Base-by-base conservation (phyloP, 2,329 filamentous ascomycete genomes). In the Apiospora hydei region DNA sequence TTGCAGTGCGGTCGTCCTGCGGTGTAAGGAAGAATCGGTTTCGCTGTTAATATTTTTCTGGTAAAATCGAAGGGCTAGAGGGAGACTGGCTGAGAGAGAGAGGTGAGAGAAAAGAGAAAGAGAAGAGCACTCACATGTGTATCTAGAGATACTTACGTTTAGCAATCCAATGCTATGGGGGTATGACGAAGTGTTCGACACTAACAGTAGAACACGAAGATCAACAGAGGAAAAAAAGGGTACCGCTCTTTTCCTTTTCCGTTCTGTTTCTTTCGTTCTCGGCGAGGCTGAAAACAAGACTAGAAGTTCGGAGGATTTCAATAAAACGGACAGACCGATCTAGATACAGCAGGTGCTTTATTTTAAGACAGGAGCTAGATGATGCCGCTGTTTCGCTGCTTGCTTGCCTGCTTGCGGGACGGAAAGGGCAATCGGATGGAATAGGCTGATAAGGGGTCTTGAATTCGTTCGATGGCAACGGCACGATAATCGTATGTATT, bases 401-500 rank as follows among this genome's bases (percentile, higher is more conserved):
- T 61, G 30, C 38, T 38, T 57, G 51, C 51, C 3, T 30, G 26
- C 26, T 30, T 61, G 53, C 53, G 53, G 53, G 26, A 38, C 53
- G 26, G 53, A 38, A 38, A 18, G 34, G 53, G 53, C 53, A 38
- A 61, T 61, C 34, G 30, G 53, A 21, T 38, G 53, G 53, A 21
- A 61, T 61, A 34, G 30, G 16, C 16, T 21, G 53, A 38, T 61
- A 38, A 21, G 53, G 53, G 53, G 53, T 5, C 5, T 38, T 38
- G 5, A 1, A 41, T 64, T n/a, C 57, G 57, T 64, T 64, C 57
- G 57, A 64, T 41, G 57, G 57, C 34, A 10, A 64, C 34, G 57
- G 57, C 34, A 64, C 57, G 57, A 64, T 64, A 41, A 64, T 64
- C 57, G 57, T 64, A 64, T 64, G 57, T 41, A 64, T 64, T 41